These are phyloP conservation scores for Metschnikowia cubensis DNA, from an alignment of 805 yeast species.

Conservation along the genomic window DNA sequence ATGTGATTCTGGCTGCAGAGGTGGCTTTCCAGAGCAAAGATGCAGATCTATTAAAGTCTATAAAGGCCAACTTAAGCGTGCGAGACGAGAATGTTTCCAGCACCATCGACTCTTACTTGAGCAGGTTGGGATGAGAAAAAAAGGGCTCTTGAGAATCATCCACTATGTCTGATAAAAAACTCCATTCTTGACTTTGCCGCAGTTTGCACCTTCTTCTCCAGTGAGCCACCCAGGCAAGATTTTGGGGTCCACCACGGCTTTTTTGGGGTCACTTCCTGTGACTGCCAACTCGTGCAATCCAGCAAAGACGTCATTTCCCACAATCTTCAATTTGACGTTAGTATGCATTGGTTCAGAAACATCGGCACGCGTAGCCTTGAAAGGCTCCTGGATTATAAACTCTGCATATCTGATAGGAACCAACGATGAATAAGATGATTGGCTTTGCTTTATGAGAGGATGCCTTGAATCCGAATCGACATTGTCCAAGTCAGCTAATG, in stretches of 20 bases:
- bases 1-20: slow-evolving; percentile 45
- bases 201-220: slow-evolving; percentile 61
- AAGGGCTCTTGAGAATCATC: not conserved
- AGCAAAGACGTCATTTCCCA: slow-evolving; percentile 72
- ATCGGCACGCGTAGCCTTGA: slow-evolving; percentile 3
- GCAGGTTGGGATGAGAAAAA: slow-evolving; percentile 5
- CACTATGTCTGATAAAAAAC: slow-evolving; percentile 1
- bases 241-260: slow-evolving; percentile 47
- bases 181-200: slow-evolving; percentile 38
- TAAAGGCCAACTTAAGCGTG: slow-evolving; percentile 6
- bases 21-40: slow-evolving; percentile 47
- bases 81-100: slow-evolving; percentile 9
- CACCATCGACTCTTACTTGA: slow-evolving; percentile 11
- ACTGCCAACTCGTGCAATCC: slow-evolving; percentile 69
- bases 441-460: slow-evolving; percentile 4
- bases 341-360: slow-evolving; percentile 13
- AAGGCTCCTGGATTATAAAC: slow-evolving; percentile 37
- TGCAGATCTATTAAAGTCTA: slow-evolving; percentile 9
- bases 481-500: not conserved
- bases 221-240: slow-evolving; percentile 71
- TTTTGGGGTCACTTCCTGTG: slow-evolving; percentile 21
- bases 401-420: slow-evolving; percentile 56
- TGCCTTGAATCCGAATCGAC: not conserved
- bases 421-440: slow-evolving; percentile 44
- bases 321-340: slow-evolving; percentile 37